Percentiles rank a stretch among this genome's conserved stretches.
These are phyloP conservation scores for Penicillium sp. DNA, from an alignment of 2,329 filamentous ascomycete species.

Conservation along the genomic window DNA sequence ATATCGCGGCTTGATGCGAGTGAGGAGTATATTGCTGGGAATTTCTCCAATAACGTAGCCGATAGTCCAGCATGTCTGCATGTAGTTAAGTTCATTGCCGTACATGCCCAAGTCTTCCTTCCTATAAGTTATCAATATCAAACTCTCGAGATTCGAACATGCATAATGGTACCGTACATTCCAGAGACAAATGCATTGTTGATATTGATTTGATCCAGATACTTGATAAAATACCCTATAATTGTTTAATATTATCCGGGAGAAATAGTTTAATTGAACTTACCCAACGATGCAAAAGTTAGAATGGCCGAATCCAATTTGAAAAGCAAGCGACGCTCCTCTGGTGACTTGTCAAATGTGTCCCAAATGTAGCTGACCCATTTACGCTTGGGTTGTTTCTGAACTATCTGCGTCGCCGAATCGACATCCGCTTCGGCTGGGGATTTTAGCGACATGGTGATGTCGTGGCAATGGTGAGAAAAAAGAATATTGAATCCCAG, in stretches of 20 bases:
- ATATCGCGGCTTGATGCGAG: slow-evolving; percentile 47
- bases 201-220: slow-evolving; percentile 49
- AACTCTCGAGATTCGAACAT: not conserved
- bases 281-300: slow-evolving; percentile 48
- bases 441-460: slow-evolving; percentile 21
- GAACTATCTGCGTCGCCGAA: slow-evolving; percentile 15
- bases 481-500: not conserved
- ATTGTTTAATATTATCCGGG: not conserved
- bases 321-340: slow-evolving; percentile 51
- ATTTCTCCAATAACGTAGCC: slow-evolving; percentile 60
- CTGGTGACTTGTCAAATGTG: slow-evolving; percentile 52
- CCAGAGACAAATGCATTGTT: slow-evolving; percentile 51
- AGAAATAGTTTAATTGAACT: not conserved
- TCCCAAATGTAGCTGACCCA: slow-evolving; percentile 56
- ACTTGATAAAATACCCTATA: slow-evolving; percentile 53
- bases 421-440: slow-evolving; percentile 18
- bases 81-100: slow-evolving; percentile 57
- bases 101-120: slow-evolving; percentile 55
- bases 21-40: slow-evolving; percentile 54
- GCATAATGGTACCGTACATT: slow-evolving; percentile 36
- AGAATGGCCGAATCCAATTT: slow-evolving; percentile 52
- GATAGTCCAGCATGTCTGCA: slow-evolving; percentile 58
- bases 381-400: slow-evolving; percentile 36
- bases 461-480: not conserved
- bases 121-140: slow-evolving; percentile 30